Evolutionary conservation across 495 filamentous ascomycete species (phyloP), one percentile per base, ranked within the genome.

Genomic region (Xanthoparmelia taractica): DNA sequence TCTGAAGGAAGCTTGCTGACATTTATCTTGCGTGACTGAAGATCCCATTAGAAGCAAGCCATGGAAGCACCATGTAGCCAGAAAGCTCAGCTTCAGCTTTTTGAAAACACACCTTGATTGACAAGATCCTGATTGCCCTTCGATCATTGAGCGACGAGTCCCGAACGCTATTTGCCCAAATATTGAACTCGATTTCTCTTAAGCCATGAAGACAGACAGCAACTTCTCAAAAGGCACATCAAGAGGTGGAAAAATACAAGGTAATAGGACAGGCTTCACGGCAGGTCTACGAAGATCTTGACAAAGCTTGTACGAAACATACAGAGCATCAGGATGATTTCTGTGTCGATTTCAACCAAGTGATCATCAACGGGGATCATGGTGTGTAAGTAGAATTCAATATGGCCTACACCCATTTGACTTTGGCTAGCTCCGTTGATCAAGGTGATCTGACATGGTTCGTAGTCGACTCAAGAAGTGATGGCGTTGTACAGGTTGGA

Each of bases 201-300:
- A 48, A 27, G n/a, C 27, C 45, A 48, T 8, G 23, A 48, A 48
- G 45, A 48, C 23, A 48, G 45, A 48, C 23, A 15, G 45, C 45
- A 27, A 10, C 23, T 48, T 15, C 45, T 48, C 45, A 48, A 48
- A 48, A 11, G 45, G 23, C 45, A 25, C 12, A 48, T 27, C 45
- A 48, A 48, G 45, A 48, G 45, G 45, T 48, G 45, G 45, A 12
- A 48, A 48, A n/a, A 48, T 48, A 48, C n/a, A 48, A 45, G 25
- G 33, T 64, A 17, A 67, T 76, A 23, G 69, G 68, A 57, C 65
- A 67, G 25, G 69, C 73, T 4, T 75, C 74, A 2, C 58, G 60
- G 20, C 66, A 71, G 56, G 68, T 77, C 6, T 71, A 78, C 59
- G 67, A 75, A 68, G 71, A 71, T 13, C 61, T 77, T 27, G 66